A percentile compares a stretch with the other conserved stretches of the same genome.
Conservation (phyloP, 169 alveolate genomes). For the Toxoplasma gondii region DNA sequence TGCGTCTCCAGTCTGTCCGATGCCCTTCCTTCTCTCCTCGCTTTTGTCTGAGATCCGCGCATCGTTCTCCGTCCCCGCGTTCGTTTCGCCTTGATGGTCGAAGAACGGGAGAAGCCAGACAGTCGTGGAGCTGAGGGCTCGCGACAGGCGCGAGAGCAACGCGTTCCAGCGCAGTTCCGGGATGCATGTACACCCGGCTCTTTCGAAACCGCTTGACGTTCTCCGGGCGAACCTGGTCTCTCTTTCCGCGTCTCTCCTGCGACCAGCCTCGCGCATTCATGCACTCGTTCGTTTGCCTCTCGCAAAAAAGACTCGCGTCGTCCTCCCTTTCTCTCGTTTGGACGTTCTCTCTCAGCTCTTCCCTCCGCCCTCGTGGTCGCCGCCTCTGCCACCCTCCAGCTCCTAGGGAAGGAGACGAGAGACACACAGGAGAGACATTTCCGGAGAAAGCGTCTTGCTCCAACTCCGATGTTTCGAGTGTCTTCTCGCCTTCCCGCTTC, state of each 20-base stretch:
- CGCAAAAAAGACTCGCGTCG: neutral
- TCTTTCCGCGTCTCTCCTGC: too few relatives aligned
- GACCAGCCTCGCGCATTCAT: too few relatives aligned
- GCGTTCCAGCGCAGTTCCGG: neutral
- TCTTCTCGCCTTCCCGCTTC: neutral
- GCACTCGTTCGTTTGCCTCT: neutral
- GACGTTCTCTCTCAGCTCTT: neutral
- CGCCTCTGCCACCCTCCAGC: neutral
- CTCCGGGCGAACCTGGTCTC: neutral
- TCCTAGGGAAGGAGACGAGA: neutral
- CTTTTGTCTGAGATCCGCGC: neutral
- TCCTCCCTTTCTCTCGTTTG: neutral
- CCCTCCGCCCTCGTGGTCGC: neutral
- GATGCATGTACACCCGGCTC: neutral
- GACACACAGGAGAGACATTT: neutral
- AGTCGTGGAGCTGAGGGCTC: neutral
- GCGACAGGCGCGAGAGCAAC: neutral
- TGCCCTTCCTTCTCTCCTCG: too few relatives aligned
- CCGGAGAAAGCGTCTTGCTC: too few relatives aligned
- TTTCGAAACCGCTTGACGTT: neutral
- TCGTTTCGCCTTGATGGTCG: neutral
- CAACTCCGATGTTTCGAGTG: too few relatives aligned
- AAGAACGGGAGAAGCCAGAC: neutral
- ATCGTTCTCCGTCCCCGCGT: neutral
- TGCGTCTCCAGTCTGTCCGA: too few relatives aligned